Base-by-base conservation (phyloP, 176 grass and related monocot genomes). In the Oryza nivara region DNA sequence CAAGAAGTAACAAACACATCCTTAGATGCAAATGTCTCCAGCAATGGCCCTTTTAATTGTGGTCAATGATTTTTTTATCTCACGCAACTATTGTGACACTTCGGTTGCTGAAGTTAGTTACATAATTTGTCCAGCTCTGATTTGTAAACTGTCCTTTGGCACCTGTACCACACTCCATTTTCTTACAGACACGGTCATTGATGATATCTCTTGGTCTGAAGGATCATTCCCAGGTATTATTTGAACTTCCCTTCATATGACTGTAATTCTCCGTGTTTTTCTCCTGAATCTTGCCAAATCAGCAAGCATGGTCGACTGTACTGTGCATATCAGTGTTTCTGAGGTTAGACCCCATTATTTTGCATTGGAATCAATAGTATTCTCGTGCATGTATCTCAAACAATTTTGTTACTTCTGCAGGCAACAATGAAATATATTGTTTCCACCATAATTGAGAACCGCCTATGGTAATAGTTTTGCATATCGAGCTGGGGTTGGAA, bases 191-290 rank as follows among this genome's bases (percentile, higher is more conserved):
- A 20, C 79, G 67, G 46, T 82, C 83, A 16, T 85, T 98, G 96
- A 81, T 95, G 70, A 73, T 98, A 36, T 95, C 96, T 85, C 89
- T 95, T 90, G 96, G 96, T 60, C 86, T 98, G 32, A 98, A 90
- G 71, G 93, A 98, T 67, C 96, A 98, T 84, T 98, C 93, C 64
- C 87, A 83, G 89, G 96, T 98, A 88, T 87, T 48, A 72, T 15
- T 35, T 34, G 32, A 30, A 76, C n/a, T 87, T 73, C 25, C 19
- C 12, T 47, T 23, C 58, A 8, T 67, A 15, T 80, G 65, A 77
- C 4, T 73, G 44, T 30, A 30, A 85, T 56, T 64, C 4, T 48
- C 51, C n/a, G 7, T 9, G 4, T 69, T 60, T 30, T 46, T 36
- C 61, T 70, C 71, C 48, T 56, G 56, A 60, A 25, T 67, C 60